These are phyloP conservation scores for Ceriops zippeliana DNA, from an alignment of 345 rosid genomes.

Conservation along the genomic window DNA sequence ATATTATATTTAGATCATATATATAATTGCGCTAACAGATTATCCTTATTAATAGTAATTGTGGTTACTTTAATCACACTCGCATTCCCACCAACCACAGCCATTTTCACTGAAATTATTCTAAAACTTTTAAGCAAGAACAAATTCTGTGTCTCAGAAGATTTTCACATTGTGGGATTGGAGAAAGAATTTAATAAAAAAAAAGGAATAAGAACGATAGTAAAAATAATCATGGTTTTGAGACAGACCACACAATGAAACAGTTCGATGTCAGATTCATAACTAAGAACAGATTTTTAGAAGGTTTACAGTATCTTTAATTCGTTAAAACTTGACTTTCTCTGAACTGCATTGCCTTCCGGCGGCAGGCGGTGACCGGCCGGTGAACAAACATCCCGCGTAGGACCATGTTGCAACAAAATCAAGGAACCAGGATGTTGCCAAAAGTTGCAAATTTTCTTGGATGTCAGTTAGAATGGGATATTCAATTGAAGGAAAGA, in stretches of 20 bases:
- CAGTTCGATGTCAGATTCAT: slow-evolving; percentile 36
- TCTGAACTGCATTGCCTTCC: slow-evolving; percentile 15
- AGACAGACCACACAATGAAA: slow-evolving; percentile 8
- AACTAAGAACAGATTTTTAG: slow-evolving; percentile 14
- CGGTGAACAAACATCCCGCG: slow-evolving; percentile 21
- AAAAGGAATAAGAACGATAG: background rate
- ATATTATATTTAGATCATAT: no score
- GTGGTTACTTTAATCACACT: slow-evolving; percentile 35
- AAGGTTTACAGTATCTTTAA: slow-evolving; percentile 28
- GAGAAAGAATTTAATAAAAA: background rate
- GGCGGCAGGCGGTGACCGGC: slow-evolving; percentile 8
- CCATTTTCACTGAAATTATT: slow-evolving; percentile 5
- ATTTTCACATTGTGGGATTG: no score
- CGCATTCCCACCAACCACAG: slow-evolving; percentile 14
- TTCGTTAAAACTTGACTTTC: slow-evolving; percentile 43
- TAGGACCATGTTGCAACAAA: slow-evolving; percentile 18
- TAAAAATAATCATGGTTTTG: background rate
- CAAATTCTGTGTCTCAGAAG: background rate
- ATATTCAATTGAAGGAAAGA: slow-evolving; percentile 6
- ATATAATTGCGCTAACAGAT: no score
- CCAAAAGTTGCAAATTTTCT: slow-evolving; percentile 22
- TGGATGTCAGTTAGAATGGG: slow-evolving; percentile 20
- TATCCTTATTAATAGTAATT: no score
- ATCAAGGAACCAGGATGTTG: slow-evolving; percentile 26
- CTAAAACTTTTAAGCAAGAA: slow-evolving; percentile 23